Base-by-base conservation (phyloP, 2,329 filamentous ascomycete genomes). In the Sporothrix brunneoviolacea region DNA sequence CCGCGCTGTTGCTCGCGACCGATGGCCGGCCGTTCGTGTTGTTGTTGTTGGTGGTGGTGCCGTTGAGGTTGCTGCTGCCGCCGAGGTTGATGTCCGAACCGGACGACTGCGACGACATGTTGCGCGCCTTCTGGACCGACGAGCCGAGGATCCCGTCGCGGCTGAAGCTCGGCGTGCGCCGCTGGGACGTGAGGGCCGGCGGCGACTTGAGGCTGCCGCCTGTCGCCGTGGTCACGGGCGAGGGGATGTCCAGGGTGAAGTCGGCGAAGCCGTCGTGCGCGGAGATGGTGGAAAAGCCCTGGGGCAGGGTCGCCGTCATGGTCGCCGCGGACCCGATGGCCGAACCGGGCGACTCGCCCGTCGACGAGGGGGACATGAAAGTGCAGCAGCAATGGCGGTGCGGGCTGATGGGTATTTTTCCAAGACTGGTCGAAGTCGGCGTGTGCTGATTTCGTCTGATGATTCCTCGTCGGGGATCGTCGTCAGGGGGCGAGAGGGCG, bases 81-180 rank as follows among this genome's bases (percentile, higher is more conserved):
- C 15, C 42, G 13, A 37, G 16, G 18, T 15, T 46, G 1, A 28
- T 39, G 42, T 46, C 49, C 8, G 43, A 40, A 13, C 27, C 76
- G 30, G 74, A 75, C 2, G 76, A 72, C 60, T 80, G 77, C 21
- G 77, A 79, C 48, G 37, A 48, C 46, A 77, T 63, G 58, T 80
- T 76, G 22, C 77, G 46, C 68, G 40, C 74, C 68, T 58, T 78
- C 80, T 57, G 76, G 73, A 30, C 75, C 71, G 22, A 75, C n/a
- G n/a, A 70, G 33, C 71, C 71, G 15, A 80, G 62, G 56, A 79
- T 77, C 19, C 72, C 72, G 58, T 80, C 77, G 49, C 76, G 71
- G 57, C 75, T 75, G 60, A 80, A 77, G 57, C 68, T 73, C 22
- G 70, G 62, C 8, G 74, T 70, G 21, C 74, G 71, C n/a, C n/a